Percentiles rank a stretch among this genome's conserved stretches.
These are phyloP conservation scores for Neospora caninum DNA, from an alignment of 169 alveolate genomes.

Conservation along the genomic window DNA sequence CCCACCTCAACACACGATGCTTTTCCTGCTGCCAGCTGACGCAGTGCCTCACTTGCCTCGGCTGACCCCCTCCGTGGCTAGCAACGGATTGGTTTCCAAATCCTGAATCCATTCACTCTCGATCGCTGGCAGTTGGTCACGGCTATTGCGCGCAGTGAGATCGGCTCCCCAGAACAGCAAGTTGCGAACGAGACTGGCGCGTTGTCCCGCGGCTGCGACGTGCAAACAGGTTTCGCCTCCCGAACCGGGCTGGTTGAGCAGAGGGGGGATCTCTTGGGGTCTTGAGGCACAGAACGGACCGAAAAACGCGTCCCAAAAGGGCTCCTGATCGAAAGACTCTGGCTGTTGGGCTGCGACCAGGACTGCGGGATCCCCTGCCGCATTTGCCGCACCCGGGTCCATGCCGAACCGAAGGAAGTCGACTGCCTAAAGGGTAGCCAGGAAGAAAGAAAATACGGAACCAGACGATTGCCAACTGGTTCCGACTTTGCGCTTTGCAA, in stretches of 20 bases:
- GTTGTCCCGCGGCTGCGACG: slow-evolving; percentile 9
- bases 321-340: slow-evolving; percentile 35
- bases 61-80: neutral
- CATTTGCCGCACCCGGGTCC: slow-evolving; percentile 32
- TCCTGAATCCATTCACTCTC: neutral
- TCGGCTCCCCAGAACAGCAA: slow-evolving; percentile 34
- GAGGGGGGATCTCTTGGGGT: neutral
- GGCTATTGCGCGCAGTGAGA: neutral
- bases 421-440: neutral
- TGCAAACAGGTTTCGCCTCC: slow-evolving; percentile 8
- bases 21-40: too few species aligned
- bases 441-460: neutral
- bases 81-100: neutral
- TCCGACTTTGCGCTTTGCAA: too few species aligned
- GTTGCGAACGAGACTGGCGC: neutral
- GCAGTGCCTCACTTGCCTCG: neutral
- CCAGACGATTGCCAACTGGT: neutral
- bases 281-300: neutral
- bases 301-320: slow-evolving; percentile 39
- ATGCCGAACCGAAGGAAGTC: slow-evolving; percentile 26
- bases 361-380: neutral
- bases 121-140: neutral
- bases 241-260: neutral
- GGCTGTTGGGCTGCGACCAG: neutral
- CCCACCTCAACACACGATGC: too few species aligned